These are phyloP conservation scores for Paratrypanosoma confusum DNA, from an alignment of 208 protist genomes.

Conservation along the genomic window DNA sequence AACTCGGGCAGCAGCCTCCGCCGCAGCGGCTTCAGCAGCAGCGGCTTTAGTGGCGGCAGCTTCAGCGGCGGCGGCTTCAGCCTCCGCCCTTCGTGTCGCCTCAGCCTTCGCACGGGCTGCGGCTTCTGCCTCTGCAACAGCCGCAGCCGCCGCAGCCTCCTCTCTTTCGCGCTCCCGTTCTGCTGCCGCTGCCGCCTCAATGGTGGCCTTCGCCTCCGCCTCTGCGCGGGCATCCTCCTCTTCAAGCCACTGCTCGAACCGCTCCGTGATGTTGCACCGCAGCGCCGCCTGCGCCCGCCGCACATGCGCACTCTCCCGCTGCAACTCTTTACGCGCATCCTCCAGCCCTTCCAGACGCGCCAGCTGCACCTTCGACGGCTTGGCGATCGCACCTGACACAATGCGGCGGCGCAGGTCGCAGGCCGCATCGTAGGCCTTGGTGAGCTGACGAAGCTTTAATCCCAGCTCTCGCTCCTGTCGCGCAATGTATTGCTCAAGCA, in stretches of 20 bases:
- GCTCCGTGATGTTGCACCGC: conserved; percentile 2
- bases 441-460: conserved; percentile 3
- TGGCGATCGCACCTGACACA: conserved; percentile 11
- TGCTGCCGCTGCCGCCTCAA: neutral
- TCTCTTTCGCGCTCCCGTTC: neutral
- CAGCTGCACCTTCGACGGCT: conserved; percentile 28
- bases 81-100: no score
- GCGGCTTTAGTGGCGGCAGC: neutral
- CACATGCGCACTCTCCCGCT: conserved; percentile 3
- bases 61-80: no score
- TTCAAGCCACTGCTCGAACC: conserved; percentile 2
- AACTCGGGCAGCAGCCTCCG: neutral
- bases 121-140: neutral
- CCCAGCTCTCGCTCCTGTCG: neutral
- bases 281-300: conserved; percentile 11
- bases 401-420: conserved; percentile 16
- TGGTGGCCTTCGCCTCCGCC: neutral
- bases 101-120: neutral
- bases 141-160: neutral
- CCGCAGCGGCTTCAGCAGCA: neutral
- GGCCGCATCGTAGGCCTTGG: conserved; percentile 10
- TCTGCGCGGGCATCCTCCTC: neutral
- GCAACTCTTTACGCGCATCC: conserved; percentile 14
- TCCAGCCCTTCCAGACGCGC: conserved; percentile 10
- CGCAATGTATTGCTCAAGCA: conserved; percentile 11